Percentiles rank a stretch among this genome's conserved stretches.
Evolutionary conservation across 2,329 filamentous ascomycete species (phyloP).

Genomic region (Aspergillus brunneoviolaceus): DNA sequence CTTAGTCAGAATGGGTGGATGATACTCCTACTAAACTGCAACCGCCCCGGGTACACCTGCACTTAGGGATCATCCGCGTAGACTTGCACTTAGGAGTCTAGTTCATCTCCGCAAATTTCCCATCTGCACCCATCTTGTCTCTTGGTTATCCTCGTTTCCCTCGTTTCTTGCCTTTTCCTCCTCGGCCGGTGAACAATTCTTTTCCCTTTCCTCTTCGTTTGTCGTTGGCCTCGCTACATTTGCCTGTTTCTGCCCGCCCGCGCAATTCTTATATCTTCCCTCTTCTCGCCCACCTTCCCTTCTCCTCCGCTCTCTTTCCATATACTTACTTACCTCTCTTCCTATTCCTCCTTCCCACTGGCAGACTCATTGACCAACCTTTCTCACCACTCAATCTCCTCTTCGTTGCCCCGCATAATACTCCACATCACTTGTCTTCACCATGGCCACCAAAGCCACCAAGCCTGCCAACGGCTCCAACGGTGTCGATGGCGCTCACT

Average conservation of each 20-base stretch:
- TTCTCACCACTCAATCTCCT: not conserved
- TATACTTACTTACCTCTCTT: not conserved
- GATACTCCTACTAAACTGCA: not conserved
- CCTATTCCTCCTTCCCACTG: not conserved
- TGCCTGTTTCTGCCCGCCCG: not conserved
- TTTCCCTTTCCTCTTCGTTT: constrained; percentile 6
- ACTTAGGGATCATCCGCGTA: constrained; percentile 32
- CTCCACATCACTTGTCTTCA: constrained; percentile 15
- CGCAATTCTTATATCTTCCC: not conserved
- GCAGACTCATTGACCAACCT: not conserved
- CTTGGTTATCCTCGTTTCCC: not conserved
- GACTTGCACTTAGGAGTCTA: constrained; percentile 26
- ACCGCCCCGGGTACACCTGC: constrained; percentile 28
- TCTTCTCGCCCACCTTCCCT: constrained; percentile 15
- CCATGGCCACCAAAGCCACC: constrained; percentile 21
- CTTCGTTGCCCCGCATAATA: constrained; percentile 23
- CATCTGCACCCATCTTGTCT: constrained; percentile 2
- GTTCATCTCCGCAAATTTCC: constrained; percentile 1
- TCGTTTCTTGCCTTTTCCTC: not conserved
- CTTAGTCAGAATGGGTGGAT: constrained; percentile 9
- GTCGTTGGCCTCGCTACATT: not conserved
- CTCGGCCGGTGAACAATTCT: not conserved
- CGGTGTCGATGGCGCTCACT: constrained; percentile 41
- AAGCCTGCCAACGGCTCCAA: constrained; percentile 5
- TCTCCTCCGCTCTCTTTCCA: not conserved